Conservation (phyloP, 495 filamentous ascomycete genomes). For the Aeminium ludgeri region DNA sequence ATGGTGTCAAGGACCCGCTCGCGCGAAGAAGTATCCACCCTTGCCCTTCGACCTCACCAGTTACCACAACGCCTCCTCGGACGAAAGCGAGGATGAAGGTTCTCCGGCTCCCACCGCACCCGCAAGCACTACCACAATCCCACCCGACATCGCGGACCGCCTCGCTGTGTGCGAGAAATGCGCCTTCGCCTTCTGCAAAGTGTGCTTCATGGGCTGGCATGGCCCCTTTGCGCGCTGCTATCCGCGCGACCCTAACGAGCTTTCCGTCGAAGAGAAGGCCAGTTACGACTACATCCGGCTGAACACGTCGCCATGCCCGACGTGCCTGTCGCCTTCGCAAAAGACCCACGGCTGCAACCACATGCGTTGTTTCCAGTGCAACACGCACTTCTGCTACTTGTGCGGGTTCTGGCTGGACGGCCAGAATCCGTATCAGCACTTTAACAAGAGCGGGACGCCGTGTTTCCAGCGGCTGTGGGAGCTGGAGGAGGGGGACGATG, state of each 20-base stretch:
- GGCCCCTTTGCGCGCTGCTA: constrained; percentile 55
- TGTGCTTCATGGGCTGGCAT: constrained; percentile 69
- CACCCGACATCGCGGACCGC: constrained; percentile 37
- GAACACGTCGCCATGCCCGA: constrained; percentile 81
- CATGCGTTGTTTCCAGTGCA: constrained; percentile 85
- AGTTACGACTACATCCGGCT: constrained; percentile 61
- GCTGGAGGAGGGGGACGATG: constrained; percentile 66
- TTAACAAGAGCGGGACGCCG: constrained; percentile 45
- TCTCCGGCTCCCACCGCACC: constrained; percentile 14
- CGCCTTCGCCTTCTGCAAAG: constrained; percentile 73
- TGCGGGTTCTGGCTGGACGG: constrained; percentile 73
- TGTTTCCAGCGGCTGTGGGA: constrained; percentile 88
- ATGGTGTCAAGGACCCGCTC: constrained; percentile 84
- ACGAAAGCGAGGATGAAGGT: constrained; percentile 32
- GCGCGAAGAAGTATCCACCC: constrained; percentile 53
- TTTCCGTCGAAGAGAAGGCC: constrained; percentile 69
- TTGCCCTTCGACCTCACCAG: constrained; percentile 36
- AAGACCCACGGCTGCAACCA: constrained; percentile 95
- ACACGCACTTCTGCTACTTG: constrained; percentile 89
- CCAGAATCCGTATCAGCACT: constrained; percentile 73
- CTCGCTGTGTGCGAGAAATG: constrained; percentile 72
- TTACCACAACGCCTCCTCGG: constrained; percentile 30
- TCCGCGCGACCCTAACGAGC: constrained; percentile 41
- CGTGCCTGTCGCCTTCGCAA: constrained; percentile 66
- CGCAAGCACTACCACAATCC: constrained; percentile 20